A percentile compares a stretch with the other conserved stretches of the same genome.
Evolutionary conservation across 257 asterid genomes (phyloP).

Genomic region (Nicotiana undulata): DNA sequence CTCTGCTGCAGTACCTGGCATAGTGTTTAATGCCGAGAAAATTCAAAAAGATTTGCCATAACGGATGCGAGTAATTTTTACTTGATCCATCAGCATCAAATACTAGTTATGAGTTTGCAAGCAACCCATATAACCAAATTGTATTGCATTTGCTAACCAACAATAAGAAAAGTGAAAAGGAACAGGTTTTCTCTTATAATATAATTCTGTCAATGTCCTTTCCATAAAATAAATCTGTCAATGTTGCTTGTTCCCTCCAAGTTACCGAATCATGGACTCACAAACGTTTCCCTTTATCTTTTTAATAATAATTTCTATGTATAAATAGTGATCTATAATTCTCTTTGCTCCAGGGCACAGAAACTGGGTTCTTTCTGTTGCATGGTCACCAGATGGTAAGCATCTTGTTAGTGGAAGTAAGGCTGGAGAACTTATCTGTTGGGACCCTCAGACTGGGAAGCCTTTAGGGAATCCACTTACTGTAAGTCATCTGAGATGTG

Average conservation of each 20-base stretch:
- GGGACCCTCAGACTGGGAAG: slow-evolving; percentile 84
- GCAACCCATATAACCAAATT: not conserved
- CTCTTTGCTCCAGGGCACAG: slow-evolving; percentile 57
- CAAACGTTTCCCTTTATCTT: not conserved
- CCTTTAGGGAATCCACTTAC: slow-evolving; percentile 66
- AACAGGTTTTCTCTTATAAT: not conserved
- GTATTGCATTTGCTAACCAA: not conserved
- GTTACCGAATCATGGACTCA: not conserved
- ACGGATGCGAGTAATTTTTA: too few species aligned
- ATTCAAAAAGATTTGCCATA: too few species aligned
- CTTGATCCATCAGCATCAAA: not conserved
- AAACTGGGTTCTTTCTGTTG: slow-evolving; percentile 92
- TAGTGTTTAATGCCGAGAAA: too few species aligned
- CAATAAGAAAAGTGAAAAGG: not conserved
- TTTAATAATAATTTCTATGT: not conserved
- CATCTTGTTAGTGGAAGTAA: slow-evolving; percentile 94
- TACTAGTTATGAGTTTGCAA: not conserved
- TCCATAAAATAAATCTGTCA: not conserved
- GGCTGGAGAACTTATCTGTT: slow-evolving; percentile 79
- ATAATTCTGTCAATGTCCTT: not conserved
- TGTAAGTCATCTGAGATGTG: slow-evolving; percentile 30
- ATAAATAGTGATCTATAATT: not conserved
- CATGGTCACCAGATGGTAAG: slow-evolving; percentile 93
- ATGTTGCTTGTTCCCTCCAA: not conserved
- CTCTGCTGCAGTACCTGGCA: too few species aligned